Conservation (phyloP, 129 eudicot species). For the Pittosporum tobira region DNA sequence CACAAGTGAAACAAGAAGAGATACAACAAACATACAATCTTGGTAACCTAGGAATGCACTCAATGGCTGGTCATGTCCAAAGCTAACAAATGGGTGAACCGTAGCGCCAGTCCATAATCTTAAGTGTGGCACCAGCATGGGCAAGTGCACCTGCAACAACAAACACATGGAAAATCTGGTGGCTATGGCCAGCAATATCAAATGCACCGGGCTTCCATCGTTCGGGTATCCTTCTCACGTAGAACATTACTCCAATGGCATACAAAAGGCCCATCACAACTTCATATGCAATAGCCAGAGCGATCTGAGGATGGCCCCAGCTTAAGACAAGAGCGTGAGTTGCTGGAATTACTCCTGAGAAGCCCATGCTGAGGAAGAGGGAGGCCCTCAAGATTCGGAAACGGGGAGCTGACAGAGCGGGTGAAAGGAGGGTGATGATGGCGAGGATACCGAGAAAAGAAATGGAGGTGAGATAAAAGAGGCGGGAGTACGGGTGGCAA, state of each 20-base stretch:
- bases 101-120: conserved; percentile 67
- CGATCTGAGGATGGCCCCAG: conserved; percentile 40
- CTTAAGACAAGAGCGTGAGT: conserved; percentile 54
- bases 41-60: not conserved
- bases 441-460: conserved; percentile 51
- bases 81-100: conserved; percentile 34
- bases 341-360: conserved; percentile 84
- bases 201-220: conserved; percentile 85
- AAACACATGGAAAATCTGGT: conserved; percentile 83
- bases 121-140: conserved; percentile 65
- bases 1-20: conserved; percentile 4
- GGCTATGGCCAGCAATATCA: conserved; percentile 91
- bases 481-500: conserved; percentile 50
- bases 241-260: conserved; percentile 58
- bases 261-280: conserved; percentile 57
- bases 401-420: conserved; percentile 53
- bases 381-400: conserved; percentile 64
- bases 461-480: conserved; percentile 69
- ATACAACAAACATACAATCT: not conserved
- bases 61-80: conserved; percentile 21
- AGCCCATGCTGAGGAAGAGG: conserved; percentile 78
- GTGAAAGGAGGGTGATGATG: conserved; percentile 67
- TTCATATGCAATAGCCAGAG: conserved; percentile 57
- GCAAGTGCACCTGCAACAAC: conserved; percentile 89
- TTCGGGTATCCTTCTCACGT: conserved; percentile 74